Conservation (phyloP, 352 stramenopile species). For the Aphanomyces astaci region DNA sequence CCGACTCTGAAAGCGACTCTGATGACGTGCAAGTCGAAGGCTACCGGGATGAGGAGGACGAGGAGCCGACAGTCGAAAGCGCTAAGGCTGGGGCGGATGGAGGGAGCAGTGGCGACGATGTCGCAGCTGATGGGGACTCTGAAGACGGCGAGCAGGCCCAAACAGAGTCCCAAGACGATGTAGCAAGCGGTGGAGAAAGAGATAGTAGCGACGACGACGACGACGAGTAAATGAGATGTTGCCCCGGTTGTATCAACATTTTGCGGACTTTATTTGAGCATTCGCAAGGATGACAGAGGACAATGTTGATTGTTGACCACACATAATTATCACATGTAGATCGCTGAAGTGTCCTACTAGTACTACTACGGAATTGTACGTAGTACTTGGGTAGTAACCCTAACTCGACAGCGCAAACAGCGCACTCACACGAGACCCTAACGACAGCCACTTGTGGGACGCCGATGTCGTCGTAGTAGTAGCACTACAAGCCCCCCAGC, state of each 20-base stretch:
- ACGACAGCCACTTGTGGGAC: neutral
- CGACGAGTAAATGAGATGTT: too few relatives aligned
- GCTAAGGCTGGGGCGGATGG: neutral
- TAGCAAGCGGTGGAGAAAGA: slow-evolving; percentile 26
- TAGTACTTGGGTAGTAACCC: neutral
- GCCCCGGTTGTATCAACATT: too few relatives aligned
- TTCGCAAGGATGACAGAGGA: neutral
- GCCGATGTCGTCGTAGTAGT: neutral
- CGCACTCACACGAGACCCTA: neutral
- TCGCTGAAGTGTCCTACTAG: neutral
- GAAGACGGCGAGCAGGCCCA: too few relatives aligned
- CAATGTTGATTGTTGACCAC: too few relatives aligned
- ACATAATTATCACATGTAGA: too few relatives aligned
- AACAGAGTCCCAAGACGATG: slow-evolving; percentile 21
- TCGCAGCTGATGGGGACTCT: slow-evolving; percentile 25
- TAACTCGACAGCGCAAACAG: neutral
- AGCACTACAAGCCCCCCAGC: too few relatives aligned
- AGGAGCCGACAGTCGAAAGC: neutral
- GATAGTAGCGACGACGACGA: too few relatives aligned
- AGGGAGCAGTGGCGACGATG: neutral
- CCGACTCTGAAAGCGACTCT: too few relatives aligned
- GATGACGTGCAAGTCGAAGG: slow-evolving; percentile 23
- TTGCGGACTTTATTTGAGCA: too few relatives aligned
- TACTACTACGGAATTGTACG: neutral
- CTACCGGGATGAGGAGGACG: slow-evolving; percentile 36